Evolutionary conservation across 345 rosid species (phyloP), one percentile per base, ranked within the genome.

Genomic region (Rhodamnia rubescens): DNA sequence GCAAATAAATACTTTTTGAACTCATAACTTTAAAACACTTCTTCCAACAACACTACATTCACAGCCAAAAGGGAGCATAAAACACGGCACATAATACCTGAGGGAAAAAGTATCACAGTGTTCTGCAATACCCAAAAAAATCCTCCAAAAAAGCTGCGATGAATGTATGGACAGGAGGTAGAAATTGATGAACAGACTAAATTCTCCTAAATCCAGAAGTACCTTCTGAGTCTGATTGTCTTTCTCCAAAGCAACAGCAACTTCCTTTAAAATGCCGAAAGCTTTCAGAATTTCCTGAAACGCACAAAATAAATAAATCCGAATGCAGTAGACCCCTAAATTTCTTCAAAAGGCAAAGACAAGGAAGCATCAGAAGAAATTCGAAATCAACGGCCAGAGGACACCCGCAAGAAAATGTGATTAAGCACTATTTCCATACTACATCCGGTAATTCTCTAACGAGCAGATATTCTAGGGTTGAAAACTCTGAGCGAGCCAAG

Each of bases 181-280:
- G 42, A 53, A 53, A 53, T 27, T 20, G 15, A 54, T 44, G 15
- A n/a, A 52, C 26, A 9, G 26, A 11, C 78, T 69, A 36, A 32
- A 36, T 36, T 69, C 78, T 51, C 18, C 56, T 21, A 4, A 7
- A 82, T 16, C 24, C 80, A 55, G 81, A 52, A 90, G 61, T 84
- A 95, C 99, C 98, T 90, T 91, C 50, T 89, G 92, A 86, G 93
- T 86, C 87, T 93, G 90, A 86, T 93, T 90, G 55, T 92, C 93
- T 89, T 81, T 93, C 92, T 96, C 99, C 64, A 96, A 84, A 86
- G 93, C 93, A 90, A 96, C 93, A 16, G 96, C 98, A 16, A 94
- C 89, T 53, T 92, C 92, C 93, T 92, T 96, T 90, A 95, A 90
- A 89, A 89, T 86, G 84, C 56, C 86, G 87, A 95, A 87, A 61